phyloP scores from a whole-genome alignment of 2,329 filamentous ascomycete genomes.

The Arthroderma uncinatum region DNA sequence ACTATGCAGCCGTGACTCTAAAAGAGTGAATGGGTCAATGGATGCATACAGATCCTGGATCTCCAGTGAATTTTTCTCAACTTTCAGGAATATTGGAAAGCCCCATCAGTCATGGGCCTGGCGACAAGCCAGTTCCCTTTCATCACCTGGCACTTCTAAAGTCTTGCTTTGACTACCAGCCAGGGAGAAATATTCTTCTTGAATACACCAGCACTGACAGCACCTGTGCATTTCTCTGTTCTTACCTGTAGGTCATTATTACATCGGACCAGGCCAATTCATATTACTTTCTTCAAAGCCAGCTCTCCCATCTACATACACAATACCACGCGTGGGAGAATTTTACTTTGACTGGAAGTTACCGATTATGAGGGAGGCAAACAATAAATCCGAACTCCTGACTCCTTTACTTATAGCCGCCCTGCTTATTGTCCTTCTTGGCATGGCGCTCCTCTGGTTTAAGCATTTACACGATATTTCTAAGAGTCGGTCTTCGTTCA shows the following conservation, averaged over 20 bases:
- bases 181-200: not conserved
- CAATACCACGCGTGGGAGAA: no score
- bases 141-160: not conserved
- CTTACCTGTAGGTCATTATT: not conserved
- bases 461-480: not conserved
- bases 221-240: not conserved
- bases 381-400: not conserved
- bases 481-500: not conserved
- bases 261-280: not conserved
- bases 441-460: not conserved
- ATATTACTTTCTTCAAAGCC: not conserved
- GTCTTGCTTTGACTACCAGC: not conserved
- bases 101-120: not conserved
- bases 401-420: not conserved
- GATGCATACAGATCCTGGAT: not conserved
- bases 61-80: not conserved
- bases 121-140: not conserved
- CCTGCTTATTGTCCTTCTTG: not conserved
- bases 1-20: not conserved
- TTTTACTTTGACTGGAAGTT: not conserved
- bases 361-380: not conserved
- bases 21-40: not conserved
- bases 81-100: not conserved
- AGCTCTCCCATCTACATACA: not conserved
- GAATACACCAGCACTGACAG: not conserved